Evolutionary conservation across 106 monocot species (phyloP), one percentile per base, ranked within the genome.

Genomic region (Amphibolis antarctica): DNA sequence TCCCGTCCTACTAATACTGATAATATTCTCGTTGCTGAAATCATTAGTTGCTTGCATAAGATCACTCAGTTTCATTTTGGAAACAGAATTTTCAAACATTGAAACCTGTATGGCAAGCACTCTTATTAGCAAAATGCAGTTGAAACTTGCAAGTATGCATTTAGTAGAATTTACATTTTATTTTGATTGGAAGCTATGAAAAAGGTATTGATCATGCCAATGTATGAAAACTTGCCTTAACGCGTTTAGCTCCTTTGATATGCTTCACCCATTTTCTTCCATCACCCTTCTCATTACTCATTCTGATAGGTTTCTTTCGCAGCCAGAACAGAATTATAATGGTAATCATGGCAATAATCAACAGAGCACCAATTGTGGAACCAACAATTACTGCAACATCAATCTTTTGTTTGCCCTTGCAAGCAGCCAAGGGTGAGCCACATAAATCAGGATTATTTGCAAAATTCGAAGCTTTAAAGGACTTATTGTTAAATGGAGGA

Each of bases 21-120:
- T 88, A 20, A 92, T 77, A 42, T 82, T 85, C 26, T 85, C 82
- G 29, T 82, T 74, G 28, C 55, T 74, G 57, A 92, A 92, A 62
- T 85, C 80, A 66, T 82, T 80, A 36, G 88, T 92, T 30, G 92
- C 79, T 63, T 63, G 76, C 80, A 92, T 71, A 14, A 92, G 82
- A 74, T 82, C 88, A 44, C 66, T 76, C 20, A 92, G 53, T 50
- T 88, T 88, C 92, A 92, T 85, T 60, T 85, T 92, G 12, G 92
- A 67, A 68, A 92, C 71, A 0, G 92, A 88, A 53, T 82, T 82
- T 62, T 92, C 82, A 60, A 92, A 92, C 82, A 78, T 82, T 12
- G 85, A 88, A 55, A 92, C 82, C 92, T 92, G 74, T 15, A 63
- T 13, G 49, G 18, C 17, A 63, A 29, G 49, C 24, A 36, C 27